Base-by-base conservation (phyloP, 768 basidiomycete genomes). In the Ramaria sp. region DNA sequence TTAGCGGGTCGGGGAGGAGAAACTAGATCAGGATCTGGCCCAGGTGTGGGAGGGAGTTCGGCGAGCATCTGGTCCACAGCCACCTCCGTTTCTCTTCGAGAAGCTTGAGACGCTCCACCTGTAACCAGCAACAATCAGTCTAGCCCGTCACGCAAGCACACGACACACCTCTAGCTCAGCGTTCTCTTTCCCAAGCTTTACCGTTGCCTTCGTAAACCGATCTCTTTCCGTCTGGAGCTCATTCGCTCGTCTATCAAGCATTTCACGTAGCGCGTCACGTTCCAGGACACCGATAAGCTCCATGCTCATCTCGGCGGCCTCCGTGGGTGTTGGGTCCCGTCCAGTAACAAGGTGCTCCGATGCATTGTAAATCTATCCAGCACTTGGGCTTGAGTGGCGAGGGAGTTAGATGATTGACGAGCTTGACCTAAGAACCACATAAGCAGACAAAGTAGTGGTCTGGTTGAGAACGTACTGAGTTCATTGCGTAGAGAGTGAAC, bases 61-160 rank as follows among this genome's bases (percentile, higher is more conserved):
- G 77, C 75, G 3, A 82, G 72, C 75, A 86, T 82, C 65, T 71
- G 72, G 48, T 84, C 75, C 0, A 81, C 78, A 57, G 33, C 57
- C 84, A 88, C n/a, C 76, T 71, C n/a, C 83, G 77, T 64, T 80
- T 85, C 66, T 89, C 87, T 60, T 88, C 84, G 49, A 78, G 45
- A 42, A 88, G 74, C 55, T 74, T 75, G 27, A 80, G 64, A 20
- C 79, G 76, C 63, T 87, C 83, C 10, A 76, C 78, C 87, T 89
- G 61, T 12, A 47, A 49, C 27, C 24, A 30, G 54, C 42, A 13
- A 46, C 19, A 34, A 31, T 42, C 22, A 33, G 22, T 19, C 20
- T 46, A 24, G 34, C 27, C 31, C 33, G 34, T 34, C 45, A 45
- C 27, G 39, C 43, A 56, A 51, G 50, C 13, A 53, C 19, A 20